Evolutionary conservation across 148 eudicot genomes (phyloP).

Genomic region (Camellia granthamiana): DNA sequence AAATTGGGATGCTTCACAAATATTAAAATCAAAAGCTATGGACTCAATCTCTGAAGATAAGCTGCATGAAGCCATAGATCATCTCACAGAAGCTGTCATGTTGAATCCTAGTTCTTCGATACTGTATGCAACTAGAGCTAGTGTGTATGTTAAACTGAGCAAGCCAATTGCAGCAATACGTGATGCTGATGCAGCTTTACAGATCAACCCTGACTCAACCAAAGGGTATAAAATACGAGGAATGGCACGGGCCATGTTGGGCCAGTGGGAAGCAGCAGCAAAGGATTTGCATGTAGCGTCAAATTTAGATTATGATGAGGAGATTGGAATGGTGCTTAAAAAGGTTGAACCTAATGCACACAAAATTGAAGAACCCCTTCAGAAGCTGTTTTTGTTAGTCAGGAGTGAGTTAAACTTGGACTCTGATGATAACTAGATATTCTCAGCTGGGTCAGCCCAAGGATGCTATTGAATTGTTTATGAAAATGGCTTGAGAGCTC

Average conservation of each 20-base stretch:
- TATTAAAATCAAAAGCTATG: slow-evolving; percentile 47
- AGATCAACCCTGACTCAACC: slow-evolving; percentile 74
- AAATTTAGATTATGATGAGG: slow-evolving; percentile 65
- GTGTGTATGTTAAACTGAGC: slow-evolving; percentile 45
- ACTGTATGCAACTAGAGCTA: slow-evolving; percentile 26
- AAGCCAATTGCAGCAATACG: slow-evolving; percentile 72
- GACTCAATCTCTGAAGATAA: slow-evolving; percentile 50
- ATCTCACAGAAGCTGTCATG: slow-evolving; percentile 56
- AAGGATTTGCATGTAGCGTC: slow-evolving; percentile 65
- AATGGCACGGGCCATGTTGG: slow-evolving; percentile 69
- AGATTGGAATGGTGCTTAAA: slow-evolving; percentile 45
- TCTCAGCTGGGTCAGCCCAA: slow-evolving; percentile 40
- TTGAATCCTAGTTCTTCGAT: slow-evolving; percentile 63
- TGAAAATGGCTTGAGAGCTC: too few species aligned
- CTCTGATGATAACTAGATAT: slow-evolving; percentile 58
- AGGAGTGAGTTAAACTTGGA: too few species aligned
- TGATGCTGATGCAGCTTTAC: slow-evolving; percentile 66
- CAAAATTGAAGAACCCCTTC: slow-evolving; percentile 63
- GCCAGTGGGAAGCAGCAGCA: slow-evolving; percentile 68
- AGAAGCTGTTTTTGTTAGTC: too few species aligned
- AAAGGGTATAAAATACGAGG: slow-evolving; percentile 69
- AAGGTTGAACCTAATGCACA: slow-evolving; percentile 70
- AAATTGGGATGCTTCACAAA: slow-evolving; percentile 57
- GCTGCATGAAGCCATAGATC: slow-evolving; percentile 52
- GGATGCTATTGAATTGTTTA: slow-evolving; percentile 42